These are phyloP conservation scores for Salix koriyanagi DNA, from an alignment of 345 rosid genomes.

Conservation along the genomic window DNA sequence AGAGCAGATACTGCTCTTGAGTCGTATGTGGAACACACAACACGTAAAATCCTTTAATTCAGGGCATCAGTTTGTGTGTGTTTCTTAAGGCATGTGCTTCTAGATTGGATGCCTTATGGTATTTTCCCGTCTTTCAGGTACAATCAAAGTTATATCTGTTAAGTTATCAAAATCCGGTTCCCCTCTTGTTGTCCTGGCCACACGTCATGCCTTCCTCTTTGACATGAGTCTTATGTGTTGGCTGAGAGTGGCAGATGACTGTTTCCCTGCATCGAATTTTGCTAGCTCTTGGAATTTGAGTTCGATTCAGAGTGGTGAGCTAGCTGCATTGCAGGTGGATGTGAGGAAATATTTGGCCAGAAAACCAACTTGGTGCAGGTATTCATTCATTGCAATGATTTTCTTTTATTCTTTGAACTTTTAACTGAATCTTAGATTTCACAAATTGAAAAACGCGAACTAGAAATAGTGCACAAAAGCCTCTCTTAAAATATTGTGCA, in stretches of 20 bases:
- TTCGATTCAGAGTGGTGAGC: slow-evolving; percentile 80
- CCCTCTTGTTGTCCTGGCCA: slow-evolving; percentile 91
- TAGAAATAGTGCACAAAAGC: neutral
- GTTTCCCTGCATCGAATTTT: slow-evolving; percentile 97
- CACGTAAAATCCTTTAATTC: neutral
- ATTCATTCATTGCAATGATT: neutral
- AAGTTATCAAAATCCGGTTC: slow-evolving; percentile 90
- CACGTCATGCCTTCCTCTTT: slow-evolving; percentile 90
- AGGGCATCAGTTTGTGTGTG: neutral
- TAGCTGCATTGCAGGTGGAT: slow-evolving; percentile 90
- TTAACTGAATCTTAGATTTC: neutral
- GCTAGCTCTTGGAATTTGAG: slow-evolving; percentile 92
- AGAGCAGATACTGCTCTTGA: neutral
- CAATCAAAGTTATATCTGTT: slow-evolving; percentile 83
- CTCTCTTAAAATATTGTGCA: no score
- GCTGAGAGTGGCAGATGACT: slow-evolving; percentile 97
- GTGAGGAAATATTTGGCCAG: slow-evolving; percentile 91
- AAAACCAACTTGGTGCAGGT: slow-evolving; percentile 99
- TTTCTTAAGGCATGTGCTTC: slow-evolving; percentile 5
- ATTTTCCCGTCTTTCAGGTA: slow-evolving; percentile 44
- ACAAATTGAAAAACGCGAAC: neutral
- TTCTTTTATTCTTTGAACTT: neutral
- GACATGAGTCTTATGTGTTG: slow-evolving; percentile 89
- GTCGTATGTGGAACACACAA: neutral
- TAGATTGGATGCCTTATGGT: neutral